Conservation (phyloP, 2,329 filamentous ascomycete species). For the Colletotrichum lupini region DNA sequence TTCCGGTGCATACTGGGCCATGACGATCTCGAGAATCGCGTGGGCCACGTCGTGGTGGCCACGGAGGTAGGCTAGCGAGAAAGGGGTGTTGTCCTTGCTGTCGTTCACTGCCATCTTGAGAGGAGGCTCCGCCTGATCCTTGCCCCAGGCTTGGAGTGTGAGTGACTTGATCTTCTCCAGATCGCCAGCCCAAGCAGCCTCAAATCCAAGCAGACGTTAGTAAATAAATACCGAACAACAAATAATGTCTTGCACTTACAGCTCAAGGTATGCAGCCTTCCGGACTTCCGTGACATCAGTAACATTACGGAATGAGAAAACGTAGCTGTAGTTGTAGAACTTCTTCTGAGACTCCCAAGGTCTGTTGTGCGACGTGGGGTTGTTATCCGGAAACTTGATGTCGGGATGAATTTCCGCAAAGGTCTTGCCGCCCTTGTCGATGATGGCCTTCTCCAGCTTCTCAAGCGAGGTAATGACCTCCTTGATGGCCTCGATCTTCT, state of each 20-base stretch:
- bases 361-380: background rate
- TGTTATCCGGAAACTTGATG: constrained; percentile 42
- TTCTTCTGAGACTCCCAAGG: constrained; percentile 36
- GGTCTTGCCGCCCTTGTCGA: constrained; percentile 71
- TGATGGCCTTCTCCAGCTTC: constrained; percentile 63
- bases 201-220: constrained; percentile 62
- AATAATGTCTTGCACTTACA: constrained; percentile 58
- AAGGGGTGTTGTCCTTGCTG: constrained; percentile 63
- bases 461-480: constrained; percentile 63
- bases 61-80: constrained; percentile 74
- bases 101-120: constrained; percentile 73
- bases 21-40: constrained; percentile 75
- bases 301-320: constrained; percentile 63
- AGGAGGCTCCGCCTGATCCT: constrained; percentile 64
- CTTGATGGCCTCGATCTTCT: constrained; percentile 68
- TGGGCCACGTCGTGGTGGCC: constrained; percentile 73
- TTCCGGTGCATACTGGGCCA: constrained; percentile 73
- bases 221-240: background rate
- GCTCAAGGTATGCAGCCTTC: constrained; percentile 68
- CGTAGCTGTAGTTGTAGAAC: constrained; percentile 56
- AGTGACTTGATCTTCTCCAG: constrained; percentile 72
- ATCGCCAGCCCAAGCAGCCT: constrained; percentile 80
- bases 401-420: constrained; percentile 74
- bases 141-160: constrained; percentile 69
- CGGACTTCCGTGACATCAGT: constrained; percentile 67